phyloP scores from a whole-genome alignment of 768 basidiomycete genomes.

The Russula emetica region DNA sequence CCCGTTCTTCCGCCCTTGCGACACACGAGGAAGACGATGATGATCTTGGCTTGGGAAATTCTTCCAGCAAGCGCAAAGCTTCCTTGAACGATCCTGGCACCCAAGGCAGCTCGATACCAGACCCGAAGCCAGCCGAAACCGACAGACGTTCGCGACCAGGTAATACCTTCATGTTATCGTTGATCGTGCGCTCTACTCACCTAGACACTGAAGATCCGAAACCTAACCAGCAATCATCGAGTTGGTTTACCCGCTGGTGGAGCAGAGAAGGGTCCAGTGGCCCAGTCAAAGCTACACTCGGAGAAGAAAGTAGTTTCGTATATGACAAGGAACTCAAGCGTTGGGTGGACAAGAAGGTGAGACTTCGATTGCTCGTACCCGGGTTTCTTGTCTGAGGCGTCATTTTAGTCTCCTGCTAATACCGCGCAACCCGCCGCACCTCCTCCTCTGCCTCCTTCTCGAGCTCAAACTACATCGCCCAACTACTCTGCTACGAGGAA shows the following conservation, averaged over 20 bases:
- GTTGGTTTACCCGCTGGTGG: conserved; percentile 85
- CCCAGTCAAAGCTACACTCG: conserved; percentile 87
- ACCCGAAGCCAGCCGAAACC: conserved; percentile 17
- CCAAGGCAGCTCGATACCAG: conserved; percentile 29
- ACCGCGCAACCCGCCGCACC: conserved; percentile 50
- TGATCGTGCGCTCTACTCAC: not conserved
- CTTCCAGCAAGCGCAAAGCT: conserved; percentile 39
- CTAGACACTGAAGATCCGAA: conserved; percentile 5
- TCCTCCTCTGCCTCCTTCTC: conserved; percentile 72
- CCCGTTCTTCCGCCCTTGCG: conserved; percentile 24
- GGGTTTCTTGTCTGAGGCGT: conserved; percentile 4
- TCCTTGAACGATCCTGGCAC: conserved; percentile 33
- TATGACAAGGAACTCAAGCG: conserved; percentile 93
- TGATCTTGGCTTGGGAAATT: conserved; percentile 89
- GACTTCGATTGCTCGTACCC: conserved; percentile 19
- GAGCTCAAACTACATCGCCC: conserved; percentile 85
- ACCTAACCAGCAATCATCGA: conserved; percentile 39
- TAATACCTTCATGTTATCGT: conserved; percentile 15
- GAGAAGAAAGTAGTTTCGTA: conserved; percentile 85
- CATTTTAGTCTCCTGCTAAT: conserved; percentile 50
- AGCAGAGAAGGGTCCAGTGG: conserved; percentile 59
- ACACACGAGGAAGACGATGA: conserved; percentile 51
- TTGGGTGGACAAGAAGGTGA: conserved; percentile 94
- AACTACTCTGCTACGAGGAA: conserved; percentile 43
- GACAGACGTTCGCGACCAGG: conserved; percentile 35